Evolutionary conservation across 768 basidiomycete genomes (phyloP), one percentile per base, ranked within the genome.

Genomic region (Rhizopogon vesiculosus): DNA sequence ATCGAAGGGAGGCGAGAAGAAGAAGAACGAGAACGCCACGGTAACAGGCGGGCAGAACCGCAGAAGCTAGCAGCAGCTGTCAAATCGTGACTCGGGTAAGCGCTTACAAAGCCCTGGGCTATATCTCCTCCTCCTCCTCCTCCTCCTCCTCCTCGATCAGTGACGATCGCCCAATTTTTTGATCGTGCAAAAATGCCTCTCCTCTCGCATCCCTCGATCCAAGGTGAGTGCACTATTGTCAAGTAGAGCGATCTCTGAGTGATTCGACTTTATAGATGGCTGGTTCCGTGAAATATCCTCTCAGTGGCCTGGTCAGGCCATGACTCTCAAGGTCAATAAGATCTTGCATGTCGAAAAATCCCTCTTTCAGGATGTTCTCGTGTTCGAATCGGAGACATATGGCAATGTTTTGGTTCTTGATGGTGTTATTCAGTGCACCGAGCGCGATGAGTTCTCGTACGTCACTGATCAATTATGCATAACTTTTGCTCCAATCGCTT

Each of bases 321-420:
- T 97, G 93, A 92, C 91, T 51, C 79, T 99, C 66, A 91, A 92
- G 73, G 95, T 98, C 78, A 89, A 89, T 74, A 89, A 90, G 77
- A 90, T 98, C 62, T 79, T 99, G 54, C 96, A 99, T 72, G 79
- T 87, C 61, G 97, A 98, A 74, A 88, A 89, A 74, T 95, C 92
- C 2, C 76, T 87, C 50, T 98, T 86, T 77, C 96, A 99, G 75
- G 96, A 98, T 67, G 94, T 99, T 52, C 87, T 99, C 53, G 94
- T 99, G 53, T 98, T 98, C 66, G 87, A 94, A 70, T 94, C 92
- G 0, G 93, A 91, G 75, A 91, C 93, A 1, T 96, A 89, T 67
- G 96, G 96, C n/a, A 98, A 98, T 65, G 94, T 98, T 45, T 82
- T 99, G 55, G 86, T 95, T 18, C 84, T 99, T 31, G 96, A 99